phyloP scores from a whole-genome alignment of 2,329 filamentous ascomycete genomes.

The Cryphonectria parasitica region DNA sequence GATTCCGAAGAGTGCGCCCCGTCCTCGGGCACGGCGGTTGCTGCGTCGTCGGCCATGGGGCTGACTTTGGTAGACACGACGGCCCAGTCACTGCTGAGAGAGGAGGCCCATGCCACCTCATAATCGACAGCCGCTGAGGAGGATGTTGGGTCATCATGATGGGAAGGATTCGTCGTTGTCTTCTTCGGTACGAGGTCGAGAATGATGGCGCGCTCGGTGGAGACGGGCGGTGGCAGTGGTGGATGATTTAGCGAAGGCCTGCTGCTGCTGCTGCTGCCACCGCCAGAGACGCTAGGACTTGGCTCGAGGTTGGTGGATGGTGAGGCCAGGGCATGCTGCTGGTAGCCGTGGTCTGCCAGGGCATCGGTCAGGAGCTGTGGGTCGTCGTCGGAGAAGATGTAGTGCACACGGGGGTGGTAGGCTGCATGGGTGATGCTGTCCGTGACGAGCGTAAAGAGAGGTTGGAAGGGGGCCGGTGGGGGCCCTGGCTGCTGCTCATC shows the following conservation, averaged over 20 bases:
- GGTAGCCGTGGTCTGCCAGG: conserved; percentile 50
- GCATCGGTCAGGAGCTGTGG: conserved; percentile 73
- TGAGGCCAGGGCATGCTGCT: conserved; percentile 24
- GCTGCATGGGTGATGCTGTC: conserved; percentile 74
- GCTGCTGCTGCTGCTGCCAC: conserved; percentile 9
- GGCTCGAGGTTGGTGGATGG: conserved; percentile 32
- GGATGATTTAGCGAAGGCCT: neutral
- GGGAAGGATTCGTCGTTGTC: neutral
- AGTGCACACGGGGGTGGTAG: conserved; percentile 84
- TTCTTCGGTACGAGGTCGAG: conserved; percentile 53
- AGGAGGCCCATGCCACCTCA: conserved; percentile 69
- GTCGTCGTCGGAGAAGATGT: conserved; percentile 93
- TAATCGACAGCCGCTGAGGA: conserved; percentile 40
- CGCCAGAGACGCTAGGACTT: conserved; percentile 35
- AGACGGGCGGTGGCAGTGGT: conserved; percentile 23
- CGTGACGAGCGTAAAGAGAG: conserved; percentile 84
- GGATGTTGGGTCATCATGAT: neutral
- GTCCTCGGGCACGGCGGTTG: conserved; percentile 37
- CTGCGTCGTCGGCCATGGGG: conserved; percentile 40
- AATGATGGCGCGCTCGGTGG: conserved; percentile 52
- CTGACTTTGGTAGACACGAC: conserved; percentile 52
- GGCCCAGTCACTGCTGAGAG: conserved; percentile 75
- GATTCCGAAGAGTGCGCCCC: conserved; percentile 23
- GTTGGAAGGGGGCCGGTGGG: conserved; percentile 61
- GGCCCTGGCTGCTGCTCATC: conserved; percentile 28